A percentile compares a stretch with the other conserved stretches of the same genome.
phyloP scores from a whole-genome alignment of 2,329 filamentous ascomycete species.

The Colletotrichum somersetense region DNA sequence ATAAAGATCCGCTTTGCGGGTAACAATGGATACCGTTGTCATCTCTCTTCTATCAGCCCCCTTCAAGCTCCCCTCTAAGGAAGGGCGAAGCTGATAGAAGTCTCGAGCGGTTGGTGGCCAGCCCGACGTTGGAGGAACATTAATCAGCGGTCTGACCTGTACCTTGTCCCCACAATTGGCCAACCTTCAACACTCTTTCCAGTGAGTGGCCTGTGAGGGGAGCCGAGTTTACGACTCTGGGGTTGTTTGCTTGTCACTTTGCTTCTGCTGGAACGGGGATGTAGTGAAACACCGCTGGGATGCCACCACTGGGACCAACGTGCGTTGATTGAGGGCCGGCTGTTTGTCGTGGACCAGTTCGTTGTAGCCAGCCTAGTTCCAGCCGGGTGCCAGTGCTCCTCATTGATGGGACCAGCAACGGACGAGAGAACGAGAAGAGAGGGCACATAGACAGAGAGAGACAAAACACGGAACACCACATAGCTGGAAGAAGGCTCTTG shows the following conservation, averaged over 20 bases:
- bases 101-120: slow-evolving; percentile 2
- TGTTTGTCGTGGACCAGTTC: too few species aligned
- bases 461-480: background rate
- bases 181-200: background rate
- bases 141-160: background rate
- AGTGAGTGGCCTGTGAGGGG: background rate
- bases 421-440: too few species aligned
- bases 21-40: slow-evolving; percentile 27
- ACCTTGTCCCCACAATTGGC: slow-evolving; percentile 10
- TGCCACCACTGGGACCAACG: background rate
- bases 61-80: background rate
- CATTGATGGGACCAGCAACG: too few species aligned
- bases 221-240: background rate
- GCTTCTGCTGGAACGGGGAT: background rate
- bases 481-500: background rate
- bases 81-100: background rate
- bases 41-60: background rate
- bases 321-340: too few species aligned
- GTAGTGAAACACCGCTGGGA: too few species aligned
- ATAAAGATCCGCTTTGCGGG: background rate
- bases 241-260: background rate
- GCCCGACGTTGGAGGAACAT: slow-evolving; percentile 7
- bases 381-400: too few species aligned
- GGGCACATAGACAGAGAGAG: background rate
- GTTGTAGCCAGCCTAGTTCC: too few species aligned